These are phyloP conservation scores for Polychaeton citri DNA, from an alignment of 2,329 filamentous ascomycete genomes.

Conservation along the genomic window DNA sequence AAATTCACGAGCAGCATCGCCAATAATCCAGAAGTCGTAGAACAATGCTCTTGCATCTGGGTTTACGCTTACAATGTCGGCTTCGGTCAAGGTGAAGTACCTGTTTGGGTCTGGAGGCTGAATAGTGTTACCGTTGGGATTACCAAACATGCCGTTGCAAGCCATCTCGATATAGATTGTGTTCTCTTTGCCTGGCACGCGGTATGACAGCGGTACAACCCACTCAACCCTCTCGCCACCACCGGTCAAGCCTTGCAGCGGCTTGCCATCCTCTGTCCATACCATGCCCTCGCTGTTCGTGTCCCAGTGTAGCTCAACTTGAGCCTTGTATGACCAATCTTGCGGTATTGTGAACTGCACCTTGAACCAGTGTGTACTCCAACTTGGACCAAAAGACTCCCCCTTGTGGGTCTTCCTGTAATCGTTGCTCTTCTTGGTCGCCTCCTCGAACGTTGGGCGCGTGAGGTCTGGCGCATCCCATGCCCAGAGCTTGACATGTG, in stretches of 20 bases:
- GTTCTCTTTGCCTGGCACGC: constrained; percentile 68
- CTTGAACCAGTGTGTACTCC: constrained; percentile 97
- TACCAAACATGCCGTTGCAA: constrained; percentile 97
- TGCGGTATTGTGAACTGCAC: constrained; percentile 65
- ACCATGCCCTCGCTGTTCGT: constrained; percentile 87
- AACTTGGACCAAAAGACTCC: constrained; percentile 77
- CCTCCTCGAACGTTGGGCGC: constrained; percentile 77
- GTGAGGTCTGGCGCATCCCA: constrained; percentile 54
- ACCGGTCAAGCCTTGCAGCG: constrained; percentile 82
- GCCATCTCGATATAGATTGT: constrained; percentile 96
- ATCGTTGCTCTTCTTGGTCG: constrained; percentile 47
- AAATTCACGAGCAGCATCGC: constrained; percentile 83
- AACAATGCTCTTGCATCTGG: constrained; percentile 68
- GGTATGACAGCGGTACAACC: constrained; percentile 70
- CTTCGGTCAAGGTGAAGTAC: constrained; percentile 61
- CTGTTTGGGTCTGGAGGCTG: constrained; percentile 79
- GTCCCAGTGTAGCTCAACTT: constrained; percentile 95
- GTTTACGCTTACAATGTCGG: constrained; percentile 82
- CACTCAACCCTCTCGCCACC: constrained; percentile 81
- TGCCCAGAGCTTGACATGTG: constrained; percentile 67
- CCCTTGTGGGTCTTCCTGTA: constrained; percentile 67
- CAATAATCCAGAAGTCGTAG: constrained; percentile 93
- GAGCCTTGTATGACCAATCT: constrained; percentile 59
- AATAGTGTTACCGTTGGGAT: constrained; percentile 72
- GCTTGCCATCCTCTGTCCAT: constrained; percentile 81